A percentile compares a stretch with the other conserved stretches of the same genome.
Conservation (phyloP, 352 stramenopile species). For the Pythium guiyangense region DNA sequence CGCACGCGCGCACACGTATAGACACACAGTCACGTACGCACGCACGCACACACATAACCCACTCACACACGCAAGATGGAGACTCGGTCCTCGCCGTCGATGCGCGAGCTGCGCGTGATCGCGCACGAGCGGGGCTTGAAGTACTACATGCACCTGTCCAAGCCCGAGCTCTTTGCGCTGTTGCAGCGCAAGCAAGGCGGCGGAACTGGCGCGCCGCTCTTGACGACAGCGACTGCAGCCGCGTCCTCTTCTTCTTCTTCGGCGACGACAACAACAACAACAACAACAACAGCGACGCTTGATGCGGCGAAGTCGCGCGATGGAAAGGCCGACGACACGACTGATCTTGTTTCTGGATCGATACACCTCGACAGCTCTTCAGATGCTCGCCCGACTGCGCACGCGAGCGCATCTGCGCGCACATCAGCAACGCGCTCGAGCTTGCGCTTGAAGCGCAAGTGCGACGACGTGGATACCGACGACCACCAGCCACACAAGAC, state of each 20-base stretch:
- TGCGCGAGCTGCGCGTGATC: slow-evolving; percentile 64
- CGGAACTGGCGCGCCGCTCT: slow-evolving; percentile 14
- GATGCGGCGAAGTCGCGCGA: not conserved
- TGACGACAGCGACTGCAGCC: slow-evolving; percentile 8
- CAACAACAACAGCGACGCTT: not conserved
- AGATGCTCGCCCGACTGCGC: not conserved
- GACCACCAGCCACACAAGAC: slow-evolving; percentile 8
- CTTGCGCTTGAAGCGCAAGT: slow-evolving; percentile 61
- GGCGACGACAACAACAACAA: not conserved
- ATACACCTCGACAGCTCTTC: not conserved
- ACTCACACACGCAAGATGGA: slow-evolving; percentile 42
- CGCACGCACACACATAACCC: not conserved
- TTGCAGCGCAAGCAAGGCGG: slow-evolving; percentile 74
- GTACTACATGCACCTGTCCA: slow-evolving; percentile 80
- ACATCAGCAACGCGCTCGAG: slow-evolving; percentile 27
- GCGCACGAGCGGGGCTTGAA: slow-evolving; percentile 75
- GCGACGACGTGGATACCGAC: not conserved
- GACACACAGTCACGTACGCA: too few species aligned
- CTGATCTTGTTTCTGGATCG: not conserved
- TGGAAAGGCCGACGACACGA: not conserved
- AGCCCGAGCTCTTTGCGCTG: slow-evolving; percentile 72
- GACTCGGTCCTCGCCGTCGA: slow-evolving; percentile 78
- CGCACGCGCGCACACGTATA: too few species aligned
- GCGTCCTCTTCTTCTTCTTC: not conserved
- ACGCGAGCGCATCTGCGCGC: not conserved